phyloP scores from a whole-genome alignment of 306 rosid species.

The Glycine soja region DNA sequence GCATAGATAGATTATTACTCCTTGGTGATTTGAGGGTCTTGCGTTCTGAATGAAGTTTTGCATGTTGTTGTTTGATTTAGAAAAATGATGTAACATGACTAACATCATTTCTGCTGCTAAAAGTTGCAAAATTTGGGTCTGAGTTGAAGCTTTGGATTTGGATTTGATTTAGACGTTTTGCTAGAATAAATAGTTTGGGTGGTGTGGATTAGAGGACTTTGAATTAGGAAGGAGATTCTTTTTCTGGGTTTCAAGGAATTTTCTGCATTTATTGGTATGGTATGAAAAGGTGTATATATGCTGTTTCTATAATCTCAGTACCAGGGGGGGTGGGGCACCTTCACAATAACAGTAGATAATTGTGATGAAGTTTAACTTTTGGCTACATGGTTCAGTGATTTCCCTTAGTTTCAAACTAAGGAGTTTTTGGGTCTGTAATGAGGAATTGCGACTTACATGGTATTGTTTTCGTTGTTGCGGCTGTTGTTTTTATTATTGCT shows the following conservation, averaged over 20 bases:
- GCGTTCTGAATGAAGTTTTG: not conserved
- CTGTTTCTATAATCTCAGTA: not conserved
- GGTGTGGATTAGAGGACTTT: not conserved
- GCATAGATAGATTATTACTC: not conserved
- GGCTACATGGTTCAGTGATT: too few species aligned
- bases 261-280: not conserved
- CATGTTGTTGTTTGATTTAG: constrained; percentile 3
- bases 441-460: not conserved
- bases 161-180: not conserved
- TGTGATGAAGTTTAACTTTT: too few species aligned
- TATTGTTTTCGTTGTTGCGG: not conserved
- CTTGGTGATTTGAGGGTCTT: constrained; percentile 29
- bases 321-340: too few species aligned
- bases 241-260: constrained; percentile 9
- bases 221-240: constrained; percentile 1
- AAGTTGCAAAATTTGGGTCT: not conserved
- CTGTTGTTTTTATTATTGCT: not conserved
- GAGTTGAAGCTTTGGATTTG: not conserved
- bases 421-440: too few species aligned
- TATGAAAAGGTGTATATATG: not conserved
- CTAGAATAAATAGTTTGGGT: not conserved
- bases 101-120: constrained; percentile 10
- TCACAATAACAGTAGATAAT: too few species aligned
- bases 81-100: not conserved
- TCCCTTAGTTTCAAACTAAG: too few species aligned